Evolutionary conservation across 257 asterid species (phyloP), one percentile per base, ranked within the genome.

Genomic region (Lycium barbarum): DNA sequence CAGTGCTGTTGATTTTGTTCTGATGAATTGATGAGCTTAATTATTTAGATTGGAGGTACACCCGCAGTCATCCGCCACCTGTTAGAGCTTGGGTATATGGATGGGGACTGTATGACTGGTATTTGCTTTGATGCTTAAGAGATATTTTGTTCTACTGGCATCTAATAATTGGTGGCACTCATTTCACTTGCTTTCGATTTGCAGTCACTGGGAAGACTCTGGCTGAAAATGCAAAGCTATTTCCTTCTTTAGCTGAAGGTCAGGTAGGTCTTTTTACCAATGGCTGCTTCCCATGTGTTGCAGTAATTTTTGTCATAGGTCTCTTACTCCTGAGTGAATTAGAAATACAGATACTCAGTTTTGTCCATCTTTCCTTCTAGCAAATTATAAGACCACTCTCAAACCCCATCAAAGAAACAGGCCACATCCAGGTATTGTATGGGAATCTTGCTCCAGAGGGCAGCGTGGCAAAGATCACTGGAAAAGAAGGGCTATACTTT

Each of bases 381-480:
- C 93, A 95, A 96, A 93, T 96, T 86, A 93, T 96, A 55, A 92
- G 98, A 89, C 94, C 98, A 49, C 83, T 90, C 90, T 43, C 98
- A 12, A 95, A 96, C 87, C 99, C 99, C 84, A 96, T 96, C 90
- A 96, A 96, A 83, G 90, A 91, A 91, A 95, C 99, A 4, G 99
- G 94, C 62, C 99, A 96, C 90, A 91, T 96, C 81, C 99, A 96
- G 89, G 92, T 96, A 88, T 84, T 95, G 83, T 95, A 96, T 63
- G 99, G 99, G 71, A 95, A 96, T 85, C 89, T 96, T 85, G 99
- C 99, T 76, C 99, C 98, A 35, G 99, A 95, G 79, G 99, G 99
- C 74, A 95, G 98, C 51, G 98, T 96, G 71, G 99, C 99, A 67
- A 96, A 96, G 90, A 96, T 96, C 86, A 96, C 99, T 1, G 99